A percentile compares a stretch with the other conserved stretches of the same genome.
These are phyloP conservation scores for Rhodotorula kratochvilovae DNA, from an alignment of 768 basidiomycete genomes.

Conservation along the genomic window DNA sequence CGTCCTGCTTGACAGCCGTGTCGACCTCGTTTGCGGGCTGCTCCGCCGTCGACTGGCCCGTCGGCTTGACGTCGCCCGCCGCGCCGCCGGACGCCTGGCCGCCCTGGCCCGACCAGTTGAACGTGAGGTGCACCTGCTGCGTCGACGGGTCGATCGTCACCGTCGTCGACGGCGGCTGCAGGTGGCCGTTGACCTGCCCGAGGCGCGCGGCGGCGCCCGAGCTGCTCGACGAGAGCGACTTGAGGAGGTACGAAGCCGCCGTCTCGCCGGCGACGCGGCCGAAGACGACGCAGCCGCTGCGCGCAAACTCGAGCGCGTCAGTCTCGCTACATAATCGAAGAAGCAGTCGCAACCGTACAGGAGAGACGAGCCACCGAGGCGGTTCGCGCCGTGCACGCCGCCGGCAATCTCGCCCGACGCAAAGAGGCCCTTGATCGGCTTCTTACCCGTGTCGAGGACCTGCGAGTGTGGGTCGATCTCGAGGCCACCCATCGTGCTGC, in stretches of 20 bases:
- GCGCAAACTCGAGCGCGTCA: neutral
- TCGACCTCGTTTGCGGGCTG: conserved; percentile 39
- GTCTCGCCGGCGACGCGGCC: conserved; percentile 92
- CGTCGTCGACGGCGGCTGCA: conserved; percentile 52
- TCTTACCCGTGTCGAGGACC: conserved; percentile 66
- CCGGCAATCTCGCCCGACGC: conserved; percentile 87
- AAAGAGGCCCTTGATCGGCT: conserved; percentile 81
- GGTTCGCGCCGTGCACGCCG: conserved; percentile 87
- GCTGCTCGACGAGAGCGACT: conserved; percentile 63
- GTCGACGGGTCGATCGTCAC: conserved; percentile 52
- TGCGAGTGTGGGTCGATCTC: conserved; percentile 85
- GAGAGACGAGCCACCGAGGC: conserved; percentile 87
- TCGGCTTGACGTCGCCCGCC: conserved; percentile 36
- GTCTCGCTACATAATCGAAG: too few species aligned
- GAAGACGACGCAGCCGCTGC: conserved; percentile 83
- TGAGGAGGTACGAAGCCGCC: conserved; percentile 78
- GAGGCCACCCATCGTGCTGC: conserved; percentile 81
- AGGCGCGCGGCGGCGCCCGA: conserved; percentile 74
- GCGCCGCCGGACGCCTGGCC: neutral
- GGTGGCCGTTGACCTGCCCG: conserved; percentile 69
- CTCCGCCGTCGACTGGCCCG: conserved; percentile 35
- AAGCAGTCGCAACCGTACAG: too few species aligned
- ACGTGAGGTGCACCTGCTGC: conserved; percentile 53
- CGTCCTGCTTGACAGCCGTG: conserved; percentile 35
- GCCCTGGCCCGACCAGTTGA: conserved; percentile 50